A percentile compares a stretch with the other conserved stretches of the same genome.
Conservation (phyloP, 2,329 filamentous ascomycete species). For the Ophiostoma perfectum region DNA sequence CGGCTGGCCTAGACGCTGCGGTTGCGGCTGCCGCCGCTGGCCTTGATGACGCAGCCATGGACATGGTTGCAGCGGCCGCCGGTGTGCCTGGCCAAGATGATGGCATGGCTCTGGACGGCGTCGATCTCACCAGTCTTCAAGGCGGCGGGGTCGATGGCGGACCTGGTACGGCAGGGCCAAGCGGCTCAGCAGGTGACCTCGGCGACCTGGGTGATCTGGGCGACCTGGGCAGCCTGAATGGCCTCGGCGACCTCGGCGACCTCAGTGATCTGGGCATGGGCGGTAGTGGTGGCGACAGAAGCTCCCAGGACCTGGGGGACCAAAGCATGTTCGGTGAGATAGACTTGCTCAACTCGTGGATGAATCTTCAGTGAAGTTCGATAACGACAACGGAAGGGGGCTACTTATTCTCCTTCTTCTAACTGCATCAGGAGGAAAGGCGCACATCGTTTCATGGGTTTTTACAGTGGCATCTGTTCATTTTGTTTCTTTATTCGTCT, state of each 20-base stretch:
- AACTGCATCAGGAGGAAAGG: neutral
- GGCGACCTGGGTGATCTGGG: slow-evolving; percentile 24
- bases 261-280: slow-evolving; percentile 21
- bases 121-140: slow-evolving; percentile 6
- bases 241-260: slow-evolving; percentile 22
- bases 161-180: neutral
- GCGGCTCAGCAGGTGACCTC: slow-evolving; percentile 18
- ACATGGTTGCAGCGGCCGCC: slow-evolving; percentile 19
- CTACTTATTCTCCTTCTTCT: neutral
- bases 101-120: slow-evolving; percentile 15
- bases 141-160: slow-evolving; percentile 1
- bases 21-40: slow-evolving; percentile 11
- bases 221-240: slow-evolving; percentile 19
- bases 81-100: slow-evolving; percentile 17
- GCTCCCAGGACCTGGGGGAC: slow-evolving; percentile 24
- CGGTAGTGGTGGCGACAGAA: slow-evolving; percentile 12
- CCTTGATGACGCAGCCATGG: slow-evolving; percentile 22
- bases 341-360: slow-evolving; percentile 28
- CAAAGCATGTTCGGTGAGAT: slow-evolving; percentile 28
- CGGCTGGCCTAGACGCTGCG: slow-evolving; percentile 4
- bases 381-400: too few relatives aligned
- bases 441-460: neutral
- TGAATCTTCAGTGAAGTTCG: slow-evolving; percentile 23
- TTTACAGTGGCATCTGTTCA: neutral
- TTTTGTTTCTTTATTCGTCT: neutral